Conservation (phyloP, 208 protist genomes). For the Wallacemonas sp. region DNA sequence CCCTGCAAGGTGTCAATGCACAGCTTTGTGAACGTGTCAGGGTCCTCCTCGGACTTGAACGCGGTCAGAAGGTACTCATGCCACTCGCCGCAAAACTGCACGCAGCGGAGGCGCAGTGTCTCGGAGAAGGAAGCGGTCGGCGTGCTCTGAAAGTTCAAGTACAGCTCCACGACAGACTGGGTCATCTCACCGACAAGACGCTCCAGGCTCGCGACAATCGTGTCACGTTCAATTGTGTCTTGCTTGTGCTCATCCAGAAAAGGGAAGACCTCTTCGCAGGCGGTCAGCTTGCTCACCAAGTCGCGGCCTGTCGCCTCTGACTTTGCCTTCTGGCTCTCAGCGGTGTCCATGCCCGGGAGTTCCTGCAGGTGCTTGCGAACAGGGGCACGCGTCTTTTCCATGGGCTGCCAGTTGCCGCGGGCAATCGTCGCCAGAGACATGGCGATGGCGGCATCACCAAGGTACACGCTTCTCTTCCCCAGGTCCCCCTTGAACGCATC, state of each 20-base stretch:
- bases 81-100: not conserved
- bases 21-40: not conserved
- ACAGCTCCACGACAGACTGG: not conserved
- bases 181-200: not conserved
- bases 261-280: not conserved
- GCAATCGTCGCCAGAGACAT: constrained; percentile 4
- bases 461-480: not conserved
- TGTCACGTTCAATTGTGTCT: not conserved
- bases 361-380: not conserved
- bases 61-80: not conserved
- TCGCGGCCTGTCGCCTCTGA: not conserved
- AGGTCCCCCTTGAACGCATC: not conserved
- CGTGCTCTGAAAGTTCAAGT: not conserved
- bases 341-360: not conserved
- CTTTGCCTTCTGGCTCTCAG: not conserved
- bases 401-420: constrained; percentile 10
- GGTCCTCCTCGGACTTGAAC: not conserved
- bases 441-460: constrained; percentile 1
- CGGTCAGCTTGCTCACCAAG: not conserved
- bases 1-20: not conserved
- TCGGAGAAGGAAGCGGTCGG: not conserved
- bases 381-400: constrained; percentile 12
- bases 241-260: not conserved
- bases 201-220: not conserved
- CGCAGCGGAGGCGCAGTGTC: not conserved